Evolutionary conservation across 352 stramenopile genomes (phyloP), one percentile per base, ranked within the genome.

Genomic region (Phytopythium helicoides): DNA sequence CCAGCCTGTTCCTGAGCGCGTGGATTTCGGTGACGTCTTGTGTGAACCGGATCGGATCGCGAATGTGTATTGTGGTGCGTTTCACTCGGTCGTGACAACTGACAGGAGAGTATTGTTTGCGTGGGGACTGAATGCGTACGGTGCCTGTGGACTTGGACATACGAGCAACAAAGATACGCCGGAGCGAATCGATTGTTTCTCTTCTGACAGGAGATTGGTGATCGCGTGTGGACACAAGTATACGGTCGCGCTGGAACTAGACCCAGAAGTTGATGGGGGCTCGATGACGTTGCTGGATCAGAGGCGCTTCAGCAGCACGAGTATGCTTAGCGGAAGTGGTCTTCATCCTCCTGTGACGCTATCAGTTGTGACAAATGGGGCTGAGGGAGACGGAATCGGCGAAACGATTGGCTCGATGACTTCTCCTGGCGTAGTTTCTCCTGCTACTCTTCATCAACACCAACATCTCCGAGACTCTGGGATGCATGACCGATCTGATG

Each of bases 201-300:
- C 68, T 9, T 55, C 68, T 1, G 55, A 70, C n/a, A 67, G 66
- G 1, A 74, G 86, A 26, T 67, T 90, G 6, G 57, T 82, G 0
- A 65, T 94, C 19, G 77, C 75, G 8, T 92, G 81, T 52, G 82
- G 82, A 0, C 82, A 93, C 59, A 93, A 93, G 62, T 93, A 91
- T 44, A 93, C 82, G 2, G 68, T 93, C 28, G 80, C 78, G 0
- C 46, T 93, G 1, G 76, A 93, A 42, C 64, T 88, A 16, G 54
- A 73, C 34, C 51, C 28, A 33, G 28, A 33, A 33, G 28, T 58
- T 2, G 42, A 28, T 11, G 9, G 2, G 45, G 9, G 31, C 28
- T 3, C 25, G 53, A 9, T 52, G 34, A 23, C 21, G 11, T 12
- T 26, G 8, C 5, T 18, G n/a, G 45, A 40, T 3, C 45, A 39